Evolutionary conservation across 1,284 basidiomycete species (phyloP).

Genomic region (Papiliotrema nemorosa): DNA sequence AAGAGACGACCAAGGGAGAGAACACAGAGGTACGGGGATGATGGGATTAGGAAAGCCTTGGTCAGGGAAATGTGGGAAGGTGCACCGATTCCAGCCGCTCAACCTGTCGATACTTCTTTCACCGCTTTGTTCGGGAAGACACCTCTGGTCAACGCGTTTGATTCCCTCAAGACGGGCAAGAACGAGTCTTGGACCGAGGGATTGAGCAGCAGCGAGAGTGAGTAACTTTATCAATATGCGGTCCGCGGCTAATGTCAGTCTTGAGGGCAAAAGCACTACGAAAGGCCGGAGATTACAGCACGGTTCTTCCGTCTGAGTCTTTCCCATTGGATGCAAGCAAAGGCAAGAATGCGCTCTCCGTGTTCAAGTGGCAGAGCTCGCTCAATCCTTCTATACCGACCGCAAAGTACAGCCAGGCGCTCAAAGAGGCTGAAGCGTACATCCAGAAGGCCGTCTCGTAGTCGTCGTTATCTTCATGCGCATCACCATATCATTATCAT

Average conservation of each 20-base stretch:
- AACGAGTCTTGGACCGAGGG: slow-evolving; percentile 1
- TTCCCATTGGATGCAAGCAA: neutral
- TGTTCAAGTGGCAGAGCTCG: slow-evolving; percentile 10
- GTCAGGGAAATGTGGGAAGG: neutral
- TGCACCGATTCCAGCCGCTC: neutral
- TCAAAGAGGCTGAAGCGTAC: too few relatives aligned
- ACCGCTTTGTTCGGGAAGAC: slow-evolving; percentile 11
- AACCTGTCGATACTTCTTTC: slow-evolving; percentile 1
- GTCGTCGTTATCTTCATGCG: too few relatives aligned
- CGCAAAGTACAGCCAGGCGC: slow-evolving; percentile 5
- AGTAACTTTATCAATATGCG: slow-evolving; percentile 7
- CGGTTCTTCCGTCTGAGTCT: slow-evolving; percentile 3
- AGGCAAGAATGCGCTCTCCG: slow-evolving; percentile 3
- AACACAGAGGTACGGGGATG: neutral
- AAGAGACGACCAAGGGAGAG: too few relatives aligned
- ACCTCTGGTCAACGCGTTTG: slow-evolving; percentile 4
- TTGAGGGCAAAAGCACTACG: neutral
- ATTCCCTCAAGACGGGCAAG: neutral
- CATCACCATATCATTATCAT: neutral
- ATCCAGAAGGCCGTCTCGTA: too few relatives aligned
- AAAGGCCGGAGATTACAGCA: neutral
- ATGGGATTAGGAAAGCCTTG: neutral
- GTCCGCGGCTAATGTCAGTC: neutral
- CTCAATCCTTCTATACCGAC: slow-evolving; percentile 9
- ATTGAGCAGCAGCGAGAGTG: slow-evolving; percentile 11